Percentiles rank a stretch among this genome's conserved stretches.
Evolutionary conservation across 257 asterid species (phyloP).

Genomic region (Capsicum pubescens): DNA sequence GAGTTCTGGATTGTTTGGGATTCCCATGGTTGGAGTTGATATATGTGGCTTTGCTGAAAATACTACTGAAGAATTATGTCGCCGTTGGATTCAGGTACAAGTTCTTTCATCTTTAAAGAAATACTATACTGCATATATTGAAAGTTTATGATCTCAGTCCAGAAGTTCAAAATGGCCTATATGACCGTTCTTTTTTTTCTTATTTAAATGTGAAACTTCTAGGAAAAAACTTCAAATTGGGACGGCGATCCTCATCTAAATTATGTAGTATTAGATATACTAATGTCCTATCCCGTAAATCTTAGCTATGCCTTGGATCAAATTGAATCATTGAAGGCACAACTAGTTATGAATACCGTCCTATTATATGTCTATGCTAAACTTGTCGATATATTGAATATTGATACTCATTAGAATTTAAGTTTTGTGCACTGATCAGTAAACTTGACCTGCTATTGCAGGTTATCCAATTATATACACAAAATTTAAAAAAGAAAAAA

Average conservation of each 20-base stretch:
- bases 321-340: too few relatives aligned
- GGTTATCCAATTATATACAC: too few relatives aligned
- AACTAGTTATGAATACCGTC: not conserved
- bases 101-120: conserved; percentile 20
- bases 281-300: not conserved
- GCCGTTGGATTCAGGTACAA: conserved; percentile 85
- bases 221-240: not conserved
- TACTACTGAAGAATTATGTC: conserved; percentile 93
- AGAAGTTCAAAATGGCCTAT: not conserved
- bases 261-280: too few relatives aligned
- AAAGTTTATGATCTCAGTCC: not conserved
- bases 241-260: too few relatives aligned
- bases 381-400: not conserved
- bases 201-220: not conserved
- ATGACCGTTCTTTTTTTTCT: not conserved
- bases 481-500: too few relatives aligned
- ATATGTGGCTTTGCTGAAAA: conserved; percentile 73
- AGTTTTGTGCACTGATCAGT: too few relatives aligned
- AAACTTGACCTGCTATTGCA: too few relatives aligned
- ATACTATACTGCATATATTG: not conserved
- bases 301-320: not conserved
- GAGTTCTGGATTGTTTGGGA: conserved; percentile 79
- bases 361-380: not conserved
- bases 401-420: not conserved
- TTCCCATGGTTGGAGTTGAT: conserved; percentile 98